Base-by-base conservation (phyloP, 805 yeast genomes). In the Candida sanyiensis region DNA sequence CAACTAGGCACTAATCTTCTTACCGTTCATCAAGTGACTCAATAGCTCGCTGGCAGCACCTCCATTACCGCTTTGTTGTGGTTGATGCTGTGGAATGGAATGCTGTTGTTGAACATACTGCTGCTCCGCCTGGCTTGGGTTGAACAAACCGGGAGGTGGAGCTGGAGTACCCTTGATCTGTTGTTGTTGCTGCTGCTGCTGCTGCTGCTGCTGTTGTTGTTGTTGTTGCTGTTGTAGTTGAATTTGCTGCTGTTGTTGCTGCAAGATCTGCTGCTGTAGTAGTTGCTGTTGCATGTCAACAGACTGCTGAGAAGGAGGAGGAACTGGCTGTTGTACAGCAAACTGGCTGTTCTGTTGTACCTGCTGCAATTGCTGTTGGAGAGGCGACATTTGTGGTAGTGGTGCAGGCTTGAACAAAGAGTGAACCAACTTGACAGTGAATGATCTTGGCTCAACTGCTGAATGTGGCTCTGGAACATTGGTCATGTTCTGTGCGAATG, bases 11-110 rank as follows among this genome's bases (percentile, higher is more conserved):
- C 61, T 53, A 32, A 63, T 57, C 50, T 66, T 75, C 56, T 82
- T 84, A 21, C 94, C 94, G 50, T 81, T 80, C 79, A 88, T 80
- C 56, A 88, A 67, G 59, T 87, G 96, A 42, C 78, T 85, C 51
- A 88, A 70, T 53, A 88, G 70, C 56, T 87, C 95, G 28, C 87
- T 79, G 43, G 89, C 81, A 35, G 83, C 77, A 20, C 77, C 74
- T 6, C 49, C 49, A 32, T 35, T 49, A 23, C 38, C 47, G 16
- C 40, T 39, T 21, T 37, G 47, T 6, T 29, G 35, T 30, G 33
- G 42, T 12, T 25, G 35, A 28, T 29, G 40, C 17, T 16, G 49
- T 22, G 39, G 54, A 17, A 31, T 44, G 18, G 30, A 45, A 30
- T 45, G 55, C 18, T 40, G 50, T 8, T 46, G 53, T 36, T 46